Evolutionary conservation across 1,139 yeast species (phyloP).

Genomic region (Zygosaccharomyces sapae): DNA sequence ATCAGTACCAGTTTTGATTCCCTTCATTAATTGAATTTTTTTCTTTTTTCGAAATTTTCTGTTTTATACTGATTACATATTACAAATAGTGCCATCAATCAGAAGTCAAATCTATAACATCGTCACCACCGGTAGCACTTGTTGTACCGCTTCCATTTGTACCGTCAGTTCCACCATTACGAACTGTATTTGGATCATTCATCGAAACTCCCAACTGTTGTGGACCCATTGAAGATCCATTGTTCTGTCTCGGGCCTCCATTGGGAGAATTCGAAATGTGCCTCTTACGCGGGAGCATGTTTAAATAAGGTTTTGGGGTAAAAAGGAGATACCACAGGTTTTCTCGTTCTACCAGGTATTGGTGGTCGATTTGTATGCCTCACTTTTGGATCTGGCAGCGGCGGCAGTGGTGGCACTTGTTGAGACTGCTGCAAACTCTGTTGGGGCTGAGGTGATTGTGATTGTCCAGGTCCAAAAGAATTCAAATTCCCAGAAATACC

Average conservation of each 20-base stretch:
- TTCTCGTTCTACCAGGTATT: constrained; percentile 9
- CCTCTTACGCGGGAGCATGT: constrained; percentile 20
- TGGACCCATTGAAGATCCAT: background rate
- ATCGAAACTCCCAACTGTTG: constrained; percentile 1
- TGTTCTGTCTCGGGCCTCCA: background rate
- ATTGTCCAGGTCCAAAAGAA: background rate
- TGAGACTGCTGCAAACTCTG: constrained; percentile 1
- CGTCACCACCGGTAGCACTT: constrained; percentile 13
- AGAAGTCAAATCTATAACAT: constrained; percentile 31
- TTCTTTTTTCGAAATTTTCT: background rate
- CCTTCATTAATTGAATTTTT: constrained; percentile 45
- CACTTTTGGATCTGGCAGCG: constrained; percentile 5
- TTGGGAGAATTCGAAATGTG: constrained; percentile 9
- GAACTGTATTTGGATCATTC: background rate
- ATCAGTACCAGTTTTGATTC: constrained; percentile 57
- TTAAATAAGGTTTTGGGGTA: constrained; percentile 23
- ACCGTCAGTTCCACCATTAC: constrained; percentile 3
- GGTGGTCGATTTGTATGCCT: constrained; percentile 3
- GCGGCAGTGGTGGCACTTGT: constrained; percentile 7
- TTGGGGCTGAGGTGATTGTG: background rate
- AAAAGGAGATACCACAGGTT: constrained; percentile 22
- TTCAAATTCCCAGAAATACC: background rate
- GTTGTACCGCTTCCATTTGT: constrained; percentile 1
- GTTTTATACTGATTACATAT: constrained; percentile 11
- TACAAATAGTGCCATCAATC: constrained; percentile 19